Evolutionary conservation across 2,329 filamentous ascomycete species (phyloP), one percentile per base, ranked within the genome.

Genomic region (Fusarium verrucosum): DNA sequence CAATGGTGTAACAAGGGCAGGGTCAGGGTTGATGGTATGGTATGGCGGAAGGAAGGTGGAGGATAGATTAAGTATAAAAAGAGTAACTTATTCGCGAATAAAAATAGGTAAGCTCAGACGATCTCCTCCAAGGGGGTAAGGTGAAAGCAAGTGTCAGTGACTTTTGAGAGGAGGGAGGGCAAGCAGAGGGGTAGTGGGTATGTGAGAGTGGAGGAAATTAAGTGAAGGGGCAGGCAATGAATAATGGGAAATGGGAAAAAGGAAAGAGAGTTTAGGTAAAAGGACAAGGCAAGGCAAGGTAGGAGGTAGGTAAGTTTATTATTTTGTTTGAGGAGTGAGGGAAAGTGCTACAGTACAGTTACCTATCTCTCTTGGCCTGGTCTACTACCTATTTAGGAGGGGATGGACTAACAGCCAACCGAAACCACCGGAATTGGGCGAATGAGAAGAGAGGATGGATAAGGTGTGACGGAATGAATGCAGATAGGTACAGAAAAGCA

Each of bases 321-420:
- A 56, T 47, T 44, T 46, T 53, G 17, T 23, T 58, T n/a, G 30
- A 55, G 33, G 38, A 25, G 42, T 35, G 58, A 49, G 38, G 46
- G 45, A 47, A 55, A 62, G 61, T 61, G 58, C 58, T 61, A 61
- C 58, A 36, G 55, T 58, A 58, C 55, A 42, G 6, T 33, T 28
- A 28, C 32, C 56, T 60, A 59, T 55, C 59, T 38, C 20, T 46
- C 38, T 19, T 43, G 40, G 50, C 35, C 37, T 43, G 40, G 28
- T 20, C 11, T 25, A 30, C 11, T 25, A 30, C 52, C 32, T 53
- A 58, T 20, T 43, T 51, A 45, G 51, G 45, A 63, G 58, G n/a
- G 22, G n/a, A 40, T 41, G 45, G 54, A 45, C 63, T 66, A 66
- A 66, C 58, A 46, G 42, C 63, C 62, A 66, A 64, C 63, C 63